A percentile compares a stretch with the other conserved stretches of the same genome.
phyloP scores from a whole-genome alignment of 2,329 filamentous ascomycete genomes.

The Sarocladium kiliense region DNA sequence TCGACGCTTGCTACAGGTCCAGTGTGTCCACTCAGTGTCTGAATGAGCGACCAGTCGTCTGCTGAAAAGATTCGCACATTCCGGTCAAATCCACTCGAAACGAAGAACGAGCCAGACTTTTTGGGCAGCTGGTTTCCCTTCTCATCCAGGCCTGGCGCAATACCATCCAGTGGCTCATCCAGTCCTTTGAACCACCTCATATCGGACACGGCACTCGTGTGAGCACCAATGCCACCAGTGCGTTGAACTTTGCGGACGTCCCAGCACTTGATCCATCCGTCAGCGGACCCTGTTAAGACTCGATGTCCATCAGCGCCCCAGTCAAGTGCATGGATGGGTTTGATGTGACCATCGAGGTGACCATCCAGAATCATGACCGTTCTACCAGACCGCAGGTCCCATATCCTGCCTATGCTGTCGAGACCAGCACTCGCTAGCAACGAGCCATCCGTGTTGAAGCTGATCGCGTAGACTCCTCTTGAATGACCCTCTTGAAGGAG shows the following conservation, averaged over 20 bases:
- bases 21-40: conserved; percentile 83
- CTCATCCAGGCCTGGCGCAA: conserved; percentile 55
- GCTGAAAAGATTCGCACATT: conserved; percentile 94
- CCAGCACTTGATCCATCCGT: conserved; percentile 98
- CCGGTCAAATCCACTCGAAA: conserved; percentile 87
- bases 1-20: conserved; percentile 90
- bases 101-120: conserved; percentile 86
- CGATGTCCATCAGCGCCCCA: conserved; percentile 90
- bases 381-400: conserved; percentile 87
- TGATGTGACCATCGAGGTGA: conserved; percentile 74
- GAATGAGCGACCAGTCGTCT: conserved; percentile 90
- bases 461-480: conserved; percentile 83
- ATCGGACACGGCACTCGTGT: conserved; percentile 87
- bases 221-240: conserved; percentile 81
- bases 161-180: conserved; percentile 65
- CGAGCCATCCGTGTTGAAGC: conserved; percentile 88
- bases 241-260: conserved; percentile 85
- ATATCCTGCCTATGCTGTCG: conserved; percentile 91
- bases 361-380: conserved; percentile 95
- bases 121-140: conserved; percentile 67
- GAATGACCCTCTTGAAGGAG: conserved; percentile 92
- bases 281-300: conserved; percentile 86
- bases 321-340: conserved; percentile 87
- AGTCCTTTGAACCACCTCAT: conserved; percentile 88
- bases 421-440: conserved; percentile 86